Conservation (phyloP, 192 early-diverging fungal species). For the Coemansia sp. region DNA sequence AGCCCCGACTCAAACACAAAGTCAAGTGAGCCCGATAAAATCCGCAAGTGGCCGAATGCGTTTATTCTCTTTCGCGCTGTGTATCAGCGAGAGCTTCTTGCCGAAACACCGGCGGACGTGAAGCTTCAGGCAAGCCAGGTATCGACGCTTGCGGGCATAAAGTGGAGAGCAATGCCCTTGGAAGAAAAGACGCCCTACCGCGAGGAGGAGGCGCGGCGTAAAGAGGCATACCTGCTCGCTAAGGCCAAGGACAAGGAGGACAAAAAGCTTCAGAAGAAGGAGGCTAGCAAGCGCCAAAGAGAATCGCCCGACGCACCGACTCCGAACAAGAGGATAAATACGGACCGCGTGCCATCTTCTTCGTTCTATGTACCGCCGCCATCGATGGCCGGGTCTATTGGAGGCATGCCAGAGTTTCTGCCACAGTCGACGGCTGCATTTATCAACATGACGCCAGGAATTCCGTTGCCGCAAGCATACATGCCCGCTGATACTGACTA, state of each 20-base stretch:
- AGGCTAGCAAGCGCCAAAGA: constrained; percentile 60
- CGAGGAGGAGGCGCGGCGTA: background rate
- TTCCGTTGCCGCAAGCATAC: no score
- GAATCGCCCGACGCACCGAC: background rate
- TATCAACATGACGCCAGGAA: no score
- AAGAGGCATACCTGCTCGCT: background rate
- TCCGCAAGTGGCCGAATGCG: background rate
- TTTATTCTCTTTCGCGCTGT: background rate
- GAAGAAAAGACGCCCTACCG: background rate
- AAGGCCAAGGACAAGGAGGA: constrained; percentile 44
- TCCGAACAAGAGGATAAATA: constrained; percentile 2
- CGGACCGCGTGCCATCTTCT: background rate
- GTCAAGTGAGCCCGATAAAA: background rate
- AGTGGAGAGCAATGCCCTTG: background rate
- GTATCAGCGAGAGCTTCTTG: no score
- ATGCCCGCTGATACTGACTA: background rate
- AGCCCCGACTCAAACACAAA: background rate
- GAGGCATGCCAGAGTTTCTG: no score
- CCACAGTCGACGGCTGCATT: no score
- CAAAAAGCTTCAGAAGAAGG: constrained; percentile 62
- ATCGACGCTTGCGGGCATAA: background rate
- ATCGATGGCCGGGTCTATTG: background rate
- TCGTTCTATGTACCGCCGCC: background rate
- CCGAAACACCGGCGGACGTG: background rate
- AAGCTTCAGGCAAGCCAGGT: background rate